These are phyloP conservation scores for Yamadazyma paraphyllophila DNA, from an alignment of 805 yeast genomes.

Conservation along the genomic window DNA sequence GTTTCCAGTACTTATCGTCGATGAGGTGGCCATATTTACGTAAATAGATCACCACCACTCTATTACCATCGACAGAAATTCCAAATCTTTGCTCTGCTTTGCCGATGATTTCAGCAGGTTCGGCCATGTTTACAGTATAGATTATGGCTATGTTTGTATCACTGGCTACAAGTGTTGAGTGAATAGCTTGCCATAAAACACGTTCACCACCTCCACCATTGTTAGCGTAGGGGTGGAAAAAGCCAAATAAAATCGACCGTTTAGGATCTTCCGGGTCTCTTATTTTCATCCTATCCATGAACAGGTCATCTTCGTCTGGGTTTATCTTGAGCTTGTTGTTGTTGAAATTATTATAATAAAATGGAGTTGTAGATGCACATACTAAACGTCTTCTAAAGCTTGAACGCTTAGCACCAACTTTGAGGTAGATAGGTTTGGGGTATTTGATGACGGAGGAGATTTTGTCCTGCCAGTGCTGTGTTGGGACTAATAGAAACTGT, in stretches of 20 bases:
- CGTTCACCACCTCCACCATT: conserved; percentile 99
- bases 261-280: conserved; percentile 35
- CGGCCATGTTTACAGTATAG: conserved; percentile 66
- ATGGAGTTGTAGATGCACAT: conserved; percentile 34
- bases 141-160: conserved; percentile 57
- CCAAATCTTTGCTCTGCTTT: conserved; percentile 58
- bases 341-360: conserved; percentile 37
- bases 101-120: conserved; percentile 47
- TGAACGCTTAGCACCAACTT: conserved; percentile 36
- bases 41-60: conserved; percentile 60
- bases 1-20: conserved; percentile 71
- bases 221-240: conserved; percentile 92
- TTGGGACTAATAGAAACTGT: conserved; percentile 35
- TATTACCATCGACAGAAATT: conserved; percentile 43
- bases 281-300: conserved; percentile 26
- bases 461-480: conserved; percentile 38
- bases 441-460: conserved; percentile 29
- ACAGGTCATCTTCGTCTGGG: conserved; percentile 27
- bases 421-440: conserved; percentile 35
- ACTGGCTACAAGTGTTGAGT: conserved; percentile 55
- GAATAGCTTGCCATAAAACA: conserved; percentile 92
- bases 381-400: conserved; percentile 38
- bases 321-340: conserved; percentile 35
- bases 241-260: conserved; percentile 63
- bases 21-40: conserved; percentile 53